Evolutionary conservation across 73 alveolate genomes (phyloP).

Genomic region (Paraurostyla sp.): DNA sequence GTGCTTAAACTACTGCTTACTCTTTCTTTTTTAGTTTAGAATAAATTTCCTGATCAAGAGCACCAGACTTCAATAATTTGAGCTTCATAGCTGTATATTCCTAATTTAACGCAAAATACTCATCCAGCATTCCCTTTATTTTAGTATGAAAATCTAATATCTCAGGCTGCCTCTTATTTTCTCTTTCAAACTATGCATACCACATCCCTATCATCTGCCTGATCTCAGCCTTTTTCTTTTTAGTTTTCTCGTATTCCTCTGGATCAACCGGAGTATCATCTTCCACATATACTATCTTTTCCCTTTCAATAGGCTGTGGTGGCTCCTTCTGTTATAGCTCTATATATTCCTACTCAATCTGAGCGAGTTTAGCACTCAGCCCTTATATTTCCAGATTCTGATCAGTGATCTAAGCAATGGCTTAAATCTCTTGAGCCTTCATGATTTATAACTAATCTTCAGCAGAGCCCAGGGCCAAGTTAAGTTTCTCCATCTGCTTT

Average conservation of each 20-base stretch:
- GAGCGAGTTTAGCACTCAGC: neutral
- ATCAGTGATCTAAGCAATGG: too few relatives aligned
- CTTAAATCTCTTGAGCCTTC: too few relatives aligned
- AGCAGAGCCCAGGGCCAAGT: too few relatives aligned
- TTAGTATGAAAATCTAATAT: neutral
- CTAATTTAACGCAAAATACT: neutral
- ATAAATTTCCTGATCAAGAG: neutral
- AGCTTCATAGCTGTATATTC: neutral
- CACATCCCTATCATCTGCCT: neutral
- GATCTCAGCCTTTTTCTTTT: neutral
- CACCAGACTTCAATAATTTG: neutral
- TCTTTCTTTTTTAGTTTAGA: too few relatives aligned
- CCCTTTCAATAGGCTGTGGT: conserved; percentile 5
- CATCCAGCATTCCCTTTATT: neutral
- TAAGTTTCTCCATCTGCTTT: too few relatives aligned
- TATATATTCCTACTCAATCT: neutral
- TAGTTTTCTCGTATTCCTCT: neutral
- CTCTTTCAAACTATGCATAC: conserved; percentile 15
- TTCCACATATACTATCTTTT: conserved; percentile 6
- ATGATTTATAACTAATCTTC: too few relatives aligned
- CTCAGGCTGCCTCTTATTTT: neutral
- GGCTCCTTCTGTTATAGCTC: neutral
- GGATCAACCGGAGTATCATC: conserved; percentile 20
- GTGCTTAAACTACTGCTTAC: too few relatives aligned
- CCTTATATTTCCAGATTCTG: neutral